Base-by-base conservation (phyloP, 768 basidiomycete genomes). In the Russula griseocarnosa region DNA sequence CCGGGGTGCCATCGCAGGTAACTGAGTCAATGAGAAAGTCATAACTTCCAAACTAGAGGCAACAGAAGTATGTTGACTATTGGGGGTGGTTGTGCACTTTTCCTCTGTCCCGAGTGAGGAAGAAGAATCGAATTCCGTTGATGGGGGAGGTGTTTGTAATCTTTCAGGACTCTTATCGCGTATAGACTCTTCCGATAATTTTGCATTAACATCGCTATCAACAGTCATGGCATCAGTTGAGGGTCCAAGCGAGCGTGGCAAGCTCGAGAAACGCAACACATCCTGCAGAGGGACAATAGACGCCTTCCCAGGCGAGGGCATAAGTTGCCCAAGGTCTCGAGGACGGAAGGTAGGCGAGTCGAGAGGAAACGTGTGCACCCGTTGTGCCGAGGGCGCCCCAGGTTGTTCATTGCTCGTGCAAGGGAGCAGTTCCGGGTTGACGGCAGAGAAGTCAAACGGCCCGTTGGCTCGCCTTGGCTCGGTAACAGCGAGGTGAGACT, bases 261-360 rank as follows among this genome's bases (percentile, higher is more conserved):
- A n/a, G 50, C 67, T 68, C 20, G 65, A 67, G 62, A 67, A 68
- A 32, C 66, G 67, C 13, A 68, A 38, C n/a, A 20, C n/a, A 20
- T 62, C 61, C 16, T 61, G 66, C 16, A 61, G 66, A 42, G 61
- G 62, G 28, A 59, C 60, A 28, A 61, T 54, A 6, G 55, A 36
- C 14, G 58, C 42, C 28, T 54, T 56, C 36, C 34, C 55, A 36
- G 61, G 66, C 11, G 58, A 60, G 9, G 66, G 62, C 42, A 58
- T 56, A 34, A 68, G 52, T 26, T 42, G 49, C 7, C 58, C 58
- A 26, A 68, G 66, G 28, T 68, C 59, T 14, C 62, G 36, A 42
- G 26, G 46, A n/a, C 50, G 36, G 16, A 63, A 24, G 13, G 49
- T 44, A n/a, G 66, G 55, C 28, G 67, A 67, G 26, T 53, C 49